These are phyloP conservation scores for Neofusicoccum sp. DNA, from an alignment of 2,329 filamentous ascomycete genomes.

Conservation along the genomic window DNA sequence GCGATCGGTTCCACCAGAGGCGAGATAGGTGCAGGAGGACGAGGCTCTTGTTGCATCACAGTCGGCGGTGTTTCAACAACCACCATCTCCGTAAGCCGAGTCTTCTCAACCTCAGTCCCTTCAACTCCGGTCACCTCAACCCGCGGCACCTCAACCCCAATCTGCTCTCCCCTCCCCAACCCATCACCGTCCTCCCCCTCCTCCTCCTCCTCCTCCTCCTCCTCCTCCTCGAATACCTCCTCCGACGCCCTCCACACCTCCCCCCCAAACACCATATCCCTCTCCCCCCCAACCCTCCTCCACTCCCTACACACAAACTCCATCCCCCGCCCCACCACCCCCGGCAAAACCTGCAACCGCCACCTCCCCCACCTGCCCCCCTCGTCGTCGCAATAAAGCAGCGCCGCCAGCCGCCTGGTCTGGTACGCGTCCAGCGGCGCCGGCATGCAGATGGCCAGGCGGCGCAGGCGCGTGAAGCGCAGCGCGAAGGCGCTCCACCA, in stretches of 20 bases:
- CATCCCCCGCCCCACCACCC: neutral
- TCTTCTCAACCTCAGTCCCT: neutral
- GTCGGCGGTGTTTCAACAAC: too few species aligned
- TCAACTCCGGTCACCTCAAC: too few species aligned
- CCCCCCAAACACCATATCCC: neutral
- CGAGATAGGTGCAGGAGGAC: neutral
- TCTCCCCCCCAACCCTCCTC: neutral
- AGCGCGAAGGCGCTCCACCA: slow-evolving; percentile 1
- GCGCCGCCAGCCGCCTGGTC: neutral
- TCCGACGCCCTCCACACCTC: too few species aligned
- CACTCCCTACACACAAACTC: neutral
- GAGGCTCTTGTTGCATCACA: neutral
- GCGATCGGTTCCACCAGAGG: neutral
- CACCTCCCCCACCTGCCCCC: neutral
- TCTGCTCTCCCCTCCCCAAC: neutral
- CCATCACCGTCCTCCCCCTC: neutral
- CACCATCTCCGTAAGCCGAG: neutral
- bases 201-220: neutral
- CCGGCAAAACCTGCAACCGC: neutral
- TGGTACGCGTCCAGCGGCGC: neutral
- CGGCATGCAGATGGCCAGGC: slow-evolving; percentile 9
- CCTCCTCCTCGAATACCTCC: too few species aligned
- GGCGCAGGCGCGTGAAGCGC: slow-evolving; percentile 1
- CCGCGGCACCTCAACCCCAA: neutral
- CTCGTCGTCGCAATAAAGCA: neutral